phyloP scores from a whole-genome alignment of 139 green algal species.

The Nannochloris sp. region DNA sequence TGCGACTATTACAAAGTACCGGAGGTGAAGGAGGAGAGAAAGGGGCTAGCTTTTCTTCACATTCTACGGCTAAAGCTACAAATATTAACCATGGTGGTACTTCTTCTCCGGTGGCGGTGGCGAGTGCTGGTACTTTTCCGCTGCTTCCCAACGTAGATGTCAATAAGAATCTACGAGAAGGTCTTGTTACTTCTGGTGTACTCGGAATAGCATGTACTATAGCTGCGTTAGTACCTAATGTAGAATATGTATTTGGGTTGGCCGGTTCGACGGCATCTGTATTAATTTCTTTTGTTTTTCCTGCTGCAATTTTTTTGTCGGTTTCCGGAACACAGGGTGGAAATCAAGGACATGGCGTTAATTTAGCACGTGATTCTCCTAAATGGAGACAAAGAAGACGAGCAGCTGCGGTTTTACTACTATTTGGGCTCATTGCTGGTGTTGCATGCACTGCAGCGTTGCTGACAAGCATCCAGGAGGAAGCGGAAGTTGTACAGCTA shows the following conservation, averaged over 20 bases:
- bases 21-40: not conserved
- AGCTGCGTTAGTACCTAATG: conserved; percentile 59
- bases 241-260: conserved; percentile 83
- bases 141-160: too few relatives aligned
- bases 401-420: conserved; percentile 49
- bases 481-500: conserved; percentile 69
- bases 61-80: not conserved
- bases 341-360: not conserved
- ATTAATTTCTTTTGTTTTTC: conserved; percentile 66
- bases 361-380: not conserved
- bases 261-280: conserved; percentile 66
- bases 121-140: not conserved
- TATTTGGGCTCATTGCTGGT: conserved; percentile 60
- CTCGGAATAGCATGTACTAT: conserved; percentile 3
- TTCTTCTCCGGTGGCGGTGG: too few relatives aligned
- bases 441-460: conserved; percentile 62
- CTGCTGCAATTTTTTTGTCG: conserved; percentile 54
- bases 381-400: conserved; percentile 31
- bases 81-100: not conserved
- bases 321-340: not conserved
- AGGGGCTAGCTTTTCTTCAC: too few relatives aligned
- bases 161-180: not conserved
- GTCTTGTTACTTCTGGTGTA: conserved; percentile 4
- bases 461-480: conserved; percentile 54
- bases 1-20: not conserved